Evolutionary conservation across 768 basidiomycete species (phyloP).

Genomic region (Baorangia bicolor): DNA sequence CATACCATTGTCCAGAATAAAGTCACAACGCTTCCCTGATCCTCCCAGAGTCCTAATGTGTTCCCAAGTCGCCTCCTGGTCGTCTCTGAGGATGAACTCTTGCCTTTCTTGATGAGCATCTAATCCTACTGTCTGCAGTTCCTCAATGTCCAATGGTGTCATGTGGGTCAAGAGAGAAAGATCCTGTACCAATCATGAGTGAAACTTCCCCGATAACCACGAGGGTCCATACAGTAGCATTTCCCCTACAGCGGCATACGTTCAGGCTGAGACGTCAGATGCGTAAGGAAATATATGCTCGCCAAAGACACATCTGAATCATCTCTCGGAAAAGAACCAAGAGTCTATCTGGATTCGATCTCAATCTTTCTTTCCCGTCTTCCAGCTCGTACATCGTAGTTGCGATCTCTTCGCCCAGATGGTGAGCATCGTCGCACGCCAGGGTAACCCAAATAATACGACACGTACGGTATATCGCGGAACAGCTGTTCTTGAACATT

Average conservation of each 20-base stretch:
- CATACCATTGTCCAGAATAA: slow-evolving; percentile 89
- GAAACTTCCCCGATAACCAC: background rate
- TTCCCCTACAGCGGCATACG: slow-evolving; percentile 61
- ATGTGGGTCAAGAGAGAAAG: slow-evolving; percentile 87
- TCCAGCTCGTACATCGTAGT: slow-evolving; percentile 68
- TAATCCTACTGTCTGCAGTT: slow-evolving; percentile 78
- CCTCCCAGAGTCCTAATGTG: slow-evolving; percentile 58
- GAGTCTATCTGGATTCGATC: slow-evolving; percentile 51
- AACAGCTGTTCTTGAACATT: slow-evolving; percentile 76
- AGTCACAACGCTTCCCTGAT: slow-evolving; percentile 56
- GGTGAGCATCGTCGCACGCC: background rate
- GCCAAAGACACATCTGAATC: slow-evolving; percentile 88
- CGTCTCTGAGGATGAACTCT: slow-evolving; percentile 81
- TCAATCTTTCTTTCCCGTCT: slow-evolving; percentile 42
- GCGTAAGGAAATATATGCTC: background rate
- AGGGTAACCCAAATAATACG: background rate
- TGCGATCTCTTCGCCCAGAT: slow-evolving; percentile 57
- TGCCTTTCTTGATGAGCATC: slow-evolving; percentile 78
- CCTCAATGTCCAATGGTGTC: slow-evolving; percentile 75
- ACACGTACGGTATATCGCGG: slow-evolving; percentile 72
- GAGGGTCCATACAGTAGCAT: slow-evolving; percentile 70
- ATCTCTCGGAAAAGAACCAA: slow-evolving; percentile 75
- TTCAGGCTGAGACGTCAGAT: slow-evolving; percentile 3
- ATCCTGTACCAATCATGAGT: slow-evolving; percentile 52
- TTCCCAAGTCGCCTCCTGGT: slow-evolving; percentile 74